Conservation (phyloP, 2,329 filamentous ascomycete genomes). For the Esteya vermicola region DNA sequence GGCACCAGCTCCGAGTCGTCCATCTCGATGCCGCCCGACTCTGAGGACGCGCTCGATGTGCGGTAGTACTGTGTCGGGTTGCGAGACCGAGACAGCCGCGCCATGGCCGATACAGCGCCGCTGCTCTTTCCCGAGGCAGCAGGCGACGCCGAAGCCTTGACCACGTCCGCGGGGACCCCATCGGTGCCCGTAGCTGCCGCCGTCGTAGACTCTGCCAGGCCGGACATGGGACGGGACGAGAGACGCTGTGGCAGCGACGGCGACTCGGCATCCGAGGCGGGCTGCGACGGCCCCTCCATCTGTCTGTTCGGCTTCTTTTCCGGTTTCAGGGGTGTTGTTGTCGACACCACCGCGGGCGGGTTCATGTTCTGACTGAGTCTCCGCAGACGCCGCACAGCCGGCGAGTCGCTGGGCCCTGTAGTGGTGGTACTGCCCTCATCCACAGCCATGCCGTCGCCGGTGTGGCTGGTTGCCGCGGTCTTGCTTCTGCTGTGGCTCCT, state of each 20-base stretch:
- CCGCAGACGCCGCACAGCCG: constrained; percentile 22
- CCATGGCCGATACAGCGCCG: constrained; percentile 17
- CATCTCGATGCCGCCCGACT: no score
- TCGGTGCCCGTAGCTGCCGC: constrained; percentile 38
- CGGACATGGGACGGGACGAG: not conserved
- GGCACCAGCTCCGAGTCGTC: no score
- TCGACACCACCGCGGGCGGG: constrained; percentile 21
- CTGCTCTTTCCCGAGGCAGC: constrained; percentile 20
- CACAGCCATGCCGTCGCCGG: no score
- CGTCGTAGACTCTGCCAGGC: not conserved
- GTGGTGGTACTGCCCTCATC: no score
- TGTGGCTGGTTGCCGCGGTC: constrained; percentile 17
- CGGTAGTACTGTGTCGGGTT: not conserved
- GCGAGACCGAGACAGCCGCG: not conserved
- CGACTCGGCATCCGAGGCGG: no score
- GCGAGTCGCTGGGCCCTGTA: constrained; percentile 14
- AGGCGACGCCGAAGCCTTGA: constrained; percentile 40
- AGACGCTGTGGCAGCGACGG: not conserved
- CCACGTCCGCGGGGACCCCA: constrained; percentile 49
- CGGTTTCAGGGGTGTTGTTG: constrained; percentile 6
- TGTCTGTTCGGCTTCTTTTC: constrained; percentile 15
- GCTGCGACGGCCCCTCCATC: constrained; percentile 33
- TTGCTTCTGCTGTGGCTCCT: constrained; percentile 15
- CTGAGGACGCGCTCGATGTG: constrained; percentile 7
- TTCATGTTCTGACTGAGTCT: constrained; percentile 42